A percentile compares a stretch with the other conserved stretches of the same genome.
These are phyloP conservation scores for Boletus eberwhitei DNA, from an alignment of 768 basidiomycete species.

Conservation along the genomic window DNA sequence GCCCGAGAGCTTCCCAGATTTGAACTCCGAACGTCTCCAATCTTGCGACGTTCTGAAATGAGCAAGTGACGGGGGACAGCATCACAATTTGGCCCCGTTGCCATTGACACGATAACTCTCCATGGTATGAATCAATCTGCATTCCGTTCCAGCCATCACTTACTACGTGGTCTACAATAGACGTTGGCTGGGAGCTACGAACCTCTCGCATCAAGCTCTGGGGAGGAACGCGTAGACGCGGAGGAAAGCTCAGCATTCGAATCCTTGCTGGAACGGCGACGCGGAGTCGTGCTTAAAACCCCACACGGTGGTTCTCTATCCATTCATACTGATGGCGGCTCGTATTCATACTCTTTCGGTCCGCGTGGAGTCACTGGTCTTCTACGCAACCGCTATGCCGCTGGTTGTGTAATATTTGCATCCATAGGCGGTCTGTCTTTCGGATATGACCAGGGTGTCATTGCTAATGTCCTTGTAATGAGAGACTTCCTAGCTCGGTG, in stretches of 20 bases:
- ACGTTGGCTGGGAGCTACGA: conserved; percentile 12
- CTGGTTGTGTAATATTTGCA: conserved; percentile 69
- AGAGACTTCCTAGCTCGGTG: conserved; percentile 64
- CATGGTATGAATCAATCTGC: conserved; percentile 12
- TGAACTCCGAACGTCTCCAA: neutral
- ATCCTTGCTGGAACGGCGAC: conserved; percentile 16
- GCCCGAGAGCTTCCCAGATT: neutral
- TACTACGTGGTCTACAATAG: conserved; percentile 2
- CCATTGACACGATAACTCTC: neutral
- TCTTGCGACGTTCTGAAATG: neutral
- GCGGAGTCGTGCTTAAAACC: conserved; percentile 20
- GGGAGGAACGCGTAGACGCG: conserved; percentile 9
- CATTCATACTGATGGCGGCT: conserved; percentile 19
- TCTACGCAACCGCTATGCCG: conserved; percentile 58
- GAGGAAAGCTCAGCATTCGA: conserved; percentile 14
- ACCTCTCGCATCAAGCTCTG: conserved; percentile 6
- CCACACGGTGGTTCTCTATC: conserved; percentile 27
- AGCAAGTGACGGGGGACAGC: too few relatives aligned
- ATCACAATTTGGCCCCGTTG: neutral
- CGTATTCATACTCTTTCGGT: conserved; percentile 71
- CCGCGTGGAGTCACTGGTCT: conserved; percentile 66
- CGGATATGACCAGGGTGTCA: conserved; percentile 84
- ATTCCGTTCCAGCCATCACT: neutral
- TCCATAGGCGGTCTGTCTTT: conserved; percentile 76
- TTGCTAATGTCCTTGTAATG: conserved; percentile 86